phyloP scores from a whole-genome alignment of 768 basidiomycete genomes.

The Russula compacta region DNA sequence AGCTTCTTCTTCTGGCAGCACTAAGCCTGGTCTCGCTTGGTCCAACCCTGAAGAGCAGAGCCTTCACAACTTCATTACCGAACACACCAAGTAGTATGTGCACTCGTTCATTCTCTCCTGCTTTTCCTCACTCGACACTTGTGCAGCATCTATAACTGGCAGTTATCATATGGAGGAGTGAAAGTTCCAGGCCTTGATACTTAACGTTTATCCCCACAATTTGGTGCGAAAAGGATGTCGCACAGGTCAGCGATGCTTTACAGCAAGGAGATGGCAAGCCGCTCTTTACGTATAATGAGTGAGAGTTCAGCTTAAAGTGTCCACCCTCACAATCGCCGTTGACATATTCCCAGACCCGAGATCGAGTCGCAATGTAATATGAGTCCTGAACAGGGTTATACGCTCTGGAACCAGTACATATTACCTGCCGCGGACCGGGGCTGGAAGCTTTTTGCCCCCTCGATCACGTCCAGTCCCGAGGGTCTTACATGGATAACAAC shows the following conservation, averaged over 20 bases:
- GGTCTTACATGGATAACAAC: slow-evolving; percentile 58
- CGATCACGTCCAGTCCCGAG: slow-evolving; percentile 48
- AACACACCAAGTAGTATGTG: slow-evolving; percentile 26
- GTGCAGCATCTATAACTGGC: slow-evolving; percentile 58
- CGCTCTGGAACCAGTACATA: slow-evolving; percentile 54
- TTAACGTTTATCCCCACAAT: slow-evolving; percentile 54
- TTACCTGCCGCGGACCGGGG: slow-evolving; percentile 47
- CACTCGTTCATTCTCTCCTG: slow-evolving; percentile 29
- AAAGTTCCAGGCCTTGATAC: slow-evolving; percentile 19
- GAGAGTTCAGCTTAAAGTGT: slow-evolving; percentile 20
- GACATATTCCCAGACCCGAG: background rate
- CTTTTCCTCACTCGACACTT: background rate
- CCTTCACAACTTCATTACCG: slow-evolving; percentile 43
- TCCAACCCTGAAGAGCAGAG: slow-evolving; percentile 39
- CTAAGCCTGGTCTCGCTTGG: slow-evolving; percentile 63
- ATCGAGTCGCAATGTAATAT: slow-evolving; percentile 57
- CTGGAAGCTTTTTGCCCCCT: slow-evolving; percentile 54
- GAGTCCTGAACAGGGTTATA: slow-evolving; percentile 37
- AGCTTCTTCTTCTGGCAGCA: background rate
- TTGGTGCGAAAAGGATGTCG: slow-evolving; percentile 51
- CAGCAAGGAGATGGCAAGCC: slow-evolving; percentile 41
- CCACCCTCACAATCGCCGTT: slow-evolving; percentile 26
- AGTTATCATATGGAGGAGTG: slow-evolving; percentile 35
- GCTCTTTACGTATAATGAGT: slow-evolving; percentile 72
- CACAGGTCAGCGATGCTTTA: slow-evolving; percentile 39